A percentile compares a stretch with the other conserved stretches of the same genome.
Evolutionary conservation across 2,329 filamentous ascomycete species (phyloP).

Genomic region (Beauveria asiatica): DNA sequence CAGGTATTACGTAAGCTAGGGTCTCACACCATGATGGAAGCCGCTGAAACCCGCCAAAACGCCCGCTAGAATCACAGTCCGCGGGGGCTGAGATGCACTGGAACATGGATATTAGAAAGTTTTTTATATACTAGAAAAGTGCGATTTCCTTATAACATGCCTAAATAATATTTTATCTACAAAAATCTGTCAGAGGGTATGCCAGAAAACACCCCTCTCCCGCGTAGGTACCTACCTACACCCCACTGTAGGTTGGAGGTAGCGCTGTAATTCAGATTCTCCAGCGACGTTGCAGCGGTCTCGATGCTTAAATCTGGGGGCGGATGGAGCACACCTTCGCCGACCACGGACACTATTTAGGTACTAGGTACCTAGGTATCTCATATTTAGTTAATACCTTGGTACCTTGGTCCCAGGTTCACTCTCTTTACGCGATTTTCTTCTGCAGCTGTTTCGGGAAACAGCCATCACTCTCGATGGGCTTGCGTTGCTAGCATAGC

Average conservation of each 20-base stretch:
- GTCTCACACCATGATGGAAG: neutral
- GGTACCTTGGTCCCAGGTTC: too few relatives aligned
- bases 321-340: neutral
- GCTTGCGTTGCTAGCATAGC: neutral
- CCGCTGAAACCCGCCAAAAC: neutral
- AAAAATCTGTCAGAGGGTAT: too few relatives aligned
- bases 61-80: neutral
- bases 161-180: too few relatives aligned
- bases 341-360: slow-evolving; percentile 10
- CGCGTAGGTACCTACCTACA: too few relatives aligned
- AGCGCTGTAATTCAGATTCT: neutral
- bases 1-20: neutral
- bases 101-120: too few relatives aligned
- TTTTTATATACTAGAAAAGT: too few relatives aligned
- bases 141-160: too few relatives aligned
- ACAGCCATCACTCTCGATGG: neutral
- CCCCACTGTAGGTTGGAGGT: too few relatives aligned
- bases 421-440: neutral
- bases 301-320: neutral
- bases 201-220: too few relatives aligned
- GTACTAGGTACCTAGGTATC: too few relatives aligned
- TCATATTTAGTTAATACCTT: too few relatives aligned
- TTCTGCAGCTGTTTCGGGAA: neutral
- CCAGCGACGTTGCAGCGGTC: neutral
- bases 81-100: neutral